phyloP scores from a whole-genome alignment of 768 basidiomycete species.

The Tulasnella sp. region DNA sequence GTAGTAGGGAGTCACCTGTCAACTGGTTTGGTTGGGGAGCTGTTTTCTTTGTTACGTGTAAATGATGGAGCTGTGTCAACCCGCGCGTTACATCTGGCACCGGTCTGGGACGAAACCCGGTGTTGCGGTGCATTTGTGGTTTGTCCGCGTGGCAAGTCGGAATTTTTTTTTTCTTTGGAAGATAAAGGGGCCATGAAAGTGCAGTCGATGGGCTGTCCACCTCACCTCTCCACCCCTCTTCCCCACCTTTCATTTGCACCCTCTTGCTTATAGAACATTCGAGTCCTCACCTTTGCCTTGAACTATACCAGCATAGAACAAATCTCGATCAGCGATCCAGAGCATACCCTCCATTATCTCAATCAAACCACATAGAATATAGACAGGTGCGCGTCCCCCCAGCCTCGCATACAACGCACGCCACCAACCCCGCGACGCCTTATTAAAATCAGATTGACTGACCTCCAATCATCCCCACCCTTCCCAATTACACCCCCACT shows the following conservation, averaged over 20 bases:
- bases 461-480: background rate
- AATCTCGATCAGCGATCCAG: conserved; percentile 6
- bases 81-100: no score
- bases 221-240: conserved; percentile 6
- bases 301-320: conserved; percentile 7
- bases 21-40: no score
- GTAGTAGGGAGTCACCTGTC: no score
- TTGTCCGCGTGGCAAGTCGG: background rate
- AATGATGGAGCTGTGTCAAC: no score
- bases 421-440: no score
- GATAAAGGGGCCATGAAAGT: no score
- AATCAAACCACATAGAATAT: background rate
- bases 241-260: background rate
- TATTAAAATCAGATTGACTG: conserved; percentile 20
- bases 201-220: no score
- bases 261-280: conserved; percentile 9
- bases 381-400: conserved; percentile 6
- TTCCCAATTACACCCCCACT: conserved; percentile 23
- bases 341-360: background rate
- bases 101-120: background rate
- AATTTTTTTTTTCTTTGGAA: background rate
- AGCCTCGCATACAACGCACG: background rate
- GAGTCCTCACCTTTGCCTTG: conserved; percentile 13
- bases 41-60: no score
- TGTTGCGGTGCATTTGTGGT: background rate